These are phyloP conservation scores for Annulohypoxylon maeteangense DNA, from an alignment of 495 filamentous ascomycete species.

Conservation along the genomic window DNA sequence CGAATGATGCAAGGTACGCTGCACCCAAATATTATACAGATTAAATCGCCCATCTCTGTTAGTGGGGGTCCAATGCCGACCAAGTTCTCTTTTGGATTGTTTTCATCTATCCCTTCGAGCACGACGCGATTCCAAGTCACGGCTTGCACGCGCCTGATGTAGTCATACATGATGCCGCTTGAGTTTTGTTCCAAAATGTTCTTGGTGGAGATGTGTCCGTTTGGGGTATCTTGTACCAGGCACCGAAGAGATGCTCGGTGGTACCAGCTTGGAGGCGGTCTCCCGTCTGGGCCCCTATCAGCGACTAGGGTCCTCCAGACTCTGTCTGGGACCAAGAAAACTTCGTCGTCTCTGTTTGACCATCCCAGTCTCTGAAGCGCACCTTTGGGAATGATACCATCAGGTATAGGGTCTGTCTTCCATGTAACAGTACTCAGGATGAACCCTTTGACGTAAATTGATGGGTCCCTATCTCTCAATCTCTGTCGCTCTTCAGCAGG, in stretches of 20 bases:
- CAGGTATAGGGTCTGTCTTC: neutral
- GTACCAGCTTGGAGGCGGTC: neutral
- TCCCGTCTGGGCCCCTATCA: neutral
- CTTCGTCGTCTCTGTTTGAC: neutral
- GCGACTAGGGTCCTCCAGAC: neutral
- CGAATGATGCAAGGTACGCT: neutral
- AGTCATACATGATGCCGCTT: neutral
- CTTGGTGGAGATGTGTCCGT: neutral
- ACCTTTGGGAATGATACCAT: neutral
- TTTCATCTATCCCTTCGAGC: neutral
- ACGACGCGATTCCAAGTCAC: neutral
- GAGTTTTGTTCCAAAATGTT: neutral
- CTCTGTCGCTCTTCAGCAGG: neutral
- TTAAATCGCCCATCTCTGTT: neutral
- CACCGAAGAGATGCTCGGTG: neutral
- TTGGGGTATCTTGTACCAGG: neutral
- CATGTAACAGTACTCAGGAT: neutral
- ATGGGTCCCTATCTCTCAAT: neutral
- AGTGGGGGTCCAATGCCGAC: neutral
- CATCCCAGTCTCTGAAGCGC: neutral
- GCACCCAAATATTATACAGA: neutral
- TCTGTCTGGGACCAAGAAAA: neutral
- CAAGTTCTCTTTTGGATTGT: neutral
- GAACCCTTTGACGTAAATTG: neutral
- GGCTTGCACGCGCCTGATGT: neutral